phyloP scores from a whole-genome alignment of 352 stramenopile species.

The Pythium myriotylum region DNA sequence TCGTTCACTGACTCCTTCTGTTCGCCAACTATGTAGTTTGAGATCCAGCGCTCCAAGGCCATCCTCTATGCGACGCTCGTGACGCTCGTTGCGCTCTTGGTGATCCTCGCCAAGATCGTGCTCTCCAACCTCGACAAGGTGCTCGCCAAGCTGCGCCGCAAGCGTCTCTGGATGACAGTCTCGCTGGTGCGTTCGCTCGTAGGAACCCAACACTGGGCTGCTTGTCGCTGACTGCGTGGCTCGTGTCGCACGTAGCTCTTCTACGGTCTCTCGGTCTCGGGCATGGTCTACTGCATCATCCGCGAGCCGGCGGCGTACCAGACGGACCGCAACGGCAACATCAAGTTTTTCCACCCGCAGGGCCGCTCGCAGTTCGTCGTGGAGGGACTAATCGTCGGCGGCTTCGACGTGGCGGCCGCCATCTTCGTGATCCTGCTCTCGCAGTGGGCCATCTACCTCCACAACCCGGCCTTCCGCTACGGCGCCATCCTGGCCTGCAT shows the following conservation, averaged over 20 bases:
- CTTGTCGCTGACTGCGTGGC: not conserved
- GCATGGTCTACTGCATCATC: constrained; percentile 92
- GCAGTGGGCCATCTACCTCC: constrained; percentile 81
- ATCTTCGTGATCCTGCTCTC: constrained; percentile 79
- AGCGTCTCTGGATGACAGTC: constrained; percentile 87
- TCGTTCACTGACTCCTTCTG: not conserved
- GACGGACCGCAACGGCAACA: constrained; percentile 75
- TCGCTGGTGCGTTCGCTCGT: constrained; percentile 49
- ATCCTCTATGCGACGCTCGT: constrained; percentile 56
- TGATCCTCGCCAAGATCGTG: constrained; percentile 58
- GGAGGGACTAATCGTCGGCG: constrained; percentile 81
- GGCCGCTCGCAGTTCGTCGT: constrained; percentile 84
- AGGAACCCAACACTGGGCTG: not conserved
- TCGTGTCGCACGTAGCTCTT: constrained; percentile 51
- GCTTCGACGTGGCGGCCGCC: constrained; percentile 65
- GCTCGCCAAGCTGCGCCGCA: constrained; percentile 70
- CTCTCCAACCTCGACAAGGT: constrained; percentile 72
- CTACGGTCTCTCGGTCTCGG: constrained; percentile 85
- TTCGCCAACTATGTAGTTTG: constrained; percentile 32
- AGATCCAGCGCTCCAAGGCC: constrained; percentile 71
- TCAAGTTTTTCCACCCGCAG: constrained; percentile 87
- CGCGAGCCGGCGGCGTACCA: constrained; percentile 77
- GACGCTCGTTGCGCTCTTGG: constrained; percentile 34
- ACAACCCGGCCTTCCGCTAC: constrained; percentile 58
- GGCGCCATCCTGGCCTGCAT: constrained; percentile 57